A percentile compares a stretch with the other conserved stretches of the same genome.
phyloP scores from a whole-genome alignment of 306 rosid species.

The Aeschynomene evenia region DNA sequence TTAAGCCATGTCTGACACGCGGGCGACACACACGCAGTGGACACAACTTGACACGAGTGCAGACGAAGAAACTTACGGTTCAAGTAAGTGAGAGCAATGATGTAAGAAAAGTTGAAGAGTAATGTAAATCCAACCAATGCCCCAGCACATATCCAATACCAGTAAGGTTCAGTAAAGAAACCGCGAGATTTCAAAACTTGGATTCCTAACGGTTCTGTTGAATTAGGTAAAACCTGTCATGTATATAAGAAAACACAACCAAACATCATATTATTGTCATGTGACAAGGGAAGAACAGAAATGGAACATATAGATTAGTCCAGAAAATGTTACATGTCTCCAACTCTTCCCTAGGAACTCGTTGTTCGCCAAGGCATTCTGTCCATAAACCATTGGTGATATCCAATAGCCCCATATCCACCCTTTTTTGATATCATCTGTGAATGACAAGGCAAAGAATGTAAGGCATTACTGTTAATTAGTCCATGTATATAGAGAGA shows the following conservation, averaged over 20 bases:
- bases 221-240: slow-evolving; percentile 40
- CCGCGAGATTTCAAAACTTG: slow-evolving; percentile 46
- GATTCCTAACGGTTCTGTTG: slow-evolving; percentile 41
- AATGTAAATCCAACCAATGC: slow-evolving; percentile 35
- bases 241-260: slow-evolving; percentile 11
- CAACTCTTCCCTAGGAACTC: slow-evolving; percentile 42
- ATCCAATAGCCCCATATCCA: slow-evolving; percentile 49
- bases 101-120: slow-evolving; percentile 39
- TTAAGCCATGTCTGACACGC: too few relatives aligned
- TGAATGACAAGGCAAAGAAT: neutral
- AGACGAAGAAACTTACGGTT: slow-evolving; percentile 52
- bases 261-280: neutral
- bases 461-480: neutral
- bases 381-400: slow-evolving; percentile 47
- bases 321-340: slow-evolving; percentile 33
- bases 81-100: slow-evolving; percentile 44
- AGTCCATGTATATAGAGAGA: neutral
- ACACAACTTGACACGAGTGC: too few relatives aligned
- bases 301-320: neutral
- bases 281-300: neutral
- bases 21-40: too few relatives aligned
- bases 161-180: slow-evolving; percentile 37
- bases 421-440: slow-evolving; percentile 37
- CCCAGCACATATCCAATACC: slow-evolving; percentile 40
- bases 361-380: slow-evolving; percentile 39